Evolutionary conservation across 2,329 filamentous ascomycete genomes (phyloP).

Genomic region (Aspergillus sp.): DNA sequence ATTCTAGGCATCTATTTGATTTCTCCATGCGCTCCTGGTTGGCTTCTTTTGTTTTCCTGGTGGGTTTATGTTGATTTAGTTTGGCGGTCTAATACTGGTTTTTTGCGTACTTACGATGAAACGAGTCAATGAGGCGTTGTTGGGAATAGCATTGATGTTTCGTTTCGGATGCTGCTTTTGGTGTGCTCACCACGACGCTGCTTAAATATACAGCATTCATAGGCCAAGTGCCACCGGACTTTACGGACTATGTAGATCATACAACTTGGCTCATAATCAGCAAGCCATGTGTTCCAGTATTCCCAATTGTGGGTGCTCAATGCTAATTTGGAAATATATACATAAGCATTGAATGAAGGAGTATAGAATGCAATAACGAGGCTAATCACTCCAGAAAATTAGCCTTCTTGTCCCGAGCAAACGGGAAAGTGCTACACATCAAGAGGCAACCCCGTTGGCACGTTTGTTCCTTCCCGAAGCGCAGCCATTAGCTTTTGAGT

Average conservation of each 20-base stretch:
- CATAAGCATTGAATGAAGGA: too few relatives aligned
- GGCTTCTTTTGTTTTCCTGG: too few relatives aligned
- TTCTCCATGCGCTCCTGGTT: too few relatives aligned
- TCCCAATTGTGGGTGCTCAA: neutral
- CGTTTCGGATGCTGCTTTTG: neutral
- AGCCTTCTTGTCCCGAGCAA: too few relatives aligned
- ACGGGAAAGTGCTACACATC: neutral
- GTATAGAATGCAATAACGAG: too few relatives aligned
- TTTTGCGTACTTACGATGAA: neutral
- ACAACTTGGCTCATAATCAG: neutral
- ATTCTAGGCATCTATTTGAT: neutral
- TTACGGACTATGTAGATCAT: neutral
- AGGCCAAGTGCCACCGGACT: too few relatives aligned
- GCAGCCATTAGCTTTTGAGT: neutral
- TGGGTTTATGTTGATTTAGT: too few relatives aligned
- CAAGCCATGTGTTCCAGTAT: neutral
- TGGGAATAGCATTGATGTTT: neutral
- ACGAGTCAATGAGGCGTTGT: neutral
- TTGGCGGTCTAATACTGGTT: neutral
- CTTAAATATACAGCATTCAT: neutral
- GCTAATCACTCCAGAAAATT: too few relatives aligned
- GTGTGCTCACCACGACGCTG: too few relatives aligned
- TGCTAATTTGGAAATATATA: too few relatives aligned
- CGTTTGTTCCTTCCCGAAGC: neutral
- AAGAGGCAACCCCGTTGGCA: neutral